Conservation (phyloP, 1,284 basidiomycete species). For the Microbotryum scabiosae region DNA sequence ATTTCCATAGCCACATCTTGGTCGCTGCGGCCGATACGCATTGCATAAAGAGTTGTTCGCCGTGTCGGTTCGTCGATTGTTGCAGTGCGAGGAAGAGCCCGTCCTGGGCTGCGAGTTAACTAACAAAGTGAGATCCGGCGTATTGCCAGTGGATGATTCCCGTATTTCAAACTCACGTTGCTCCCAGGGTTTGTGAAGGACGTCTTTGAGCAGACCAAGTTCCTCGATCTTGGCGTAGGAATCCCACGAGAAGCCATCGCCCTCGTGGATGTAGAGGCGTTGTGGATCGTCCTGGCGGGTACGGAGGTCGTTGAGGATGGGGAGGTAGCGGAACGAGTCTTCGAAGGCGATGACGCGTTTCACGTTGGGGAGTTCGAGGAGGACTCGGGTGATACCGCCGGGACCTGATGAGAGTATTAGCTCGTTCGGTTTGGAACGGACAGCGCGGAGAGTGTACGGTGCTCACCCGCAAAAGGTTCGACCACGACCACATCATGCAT, state of each 20-base stretch:
- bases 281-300: slow-evolving; percentile 4
- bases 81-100: slow-evolving; percentile 25
- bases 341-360: slow-evolving; percentile 25
- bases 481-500: slow-evolving; percentile 25
- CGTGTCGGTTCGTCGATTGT: slow-evolving; percentile 16
- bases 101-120: slow-evolving; percentile 10
- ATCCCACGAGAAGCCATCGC: slow-evolving; percentile 29
- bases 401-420: slow-evolving; percentile 10
- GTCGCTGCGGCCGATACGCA: slow-evolving; percentile 7
- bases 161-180: not conserved
- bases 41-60: slow-evolving; percentile 26
- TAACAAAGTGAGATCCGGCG: not conserved
- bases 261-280: not conserved
- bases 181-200: slow-evolving; percentile 13
- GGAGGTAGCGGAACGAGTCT: slow-evolving; percentile 19
- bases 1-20: slow-evolving; percentile 26
- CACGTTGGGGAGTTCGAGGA: slow-evolving; percentile 29
- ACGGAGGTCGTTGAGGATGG: slow-evolving; percentile 2
- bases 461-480: slow-evolving; percentile 22
- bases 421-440: not conserved
- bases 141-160: not conserved
- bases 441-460: no score
- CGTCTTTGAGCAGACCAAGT: slow-evolving; percentile 1
- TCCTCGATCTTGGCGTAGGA: slow-evolving; percentile 13
- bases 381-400: slow-evolving; percentile 16